Evolutionary conservation across 2,329 filamentous ascomycete species (phyloP), one percentile per base, ranked within the genome.

Genomic region (Hypoxylon sp.): DNA sequence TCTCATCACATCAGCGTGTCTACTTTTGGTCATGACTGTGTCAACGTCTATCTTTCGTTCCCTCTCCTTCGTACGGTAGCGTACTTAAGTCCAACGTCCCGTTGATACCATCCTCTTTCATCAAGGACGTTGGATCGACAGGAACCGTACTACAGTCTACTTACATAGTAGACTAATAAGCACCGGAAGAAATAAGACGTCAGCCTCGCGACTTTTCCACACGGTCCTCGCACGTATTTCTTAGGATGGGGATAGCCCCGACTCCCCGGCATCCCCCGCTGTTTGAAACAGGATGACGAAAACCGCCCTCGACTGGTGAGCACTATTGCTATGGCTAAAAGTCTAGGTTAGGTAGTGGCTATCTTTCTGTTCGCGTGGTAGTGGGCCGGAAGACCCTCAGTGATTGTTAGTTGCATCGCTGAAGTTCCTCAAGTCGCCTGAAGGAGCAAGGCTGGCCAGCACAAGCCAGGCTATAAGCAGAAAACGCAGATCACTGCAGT

Each of bases 211-310:
- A 37, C 20, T 19, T 62, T 64, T 41, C 48, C 50, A 55, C 37
- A 51, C 37, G 24, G 43, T 47, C 56, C 30, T 57, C 43, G 11
- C 47, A 11, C 15, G 34, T 44, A 32, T 43, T 52, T 15, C 22
- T 50, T 55, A 30, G 59, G 46, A 48, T n/a, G 17, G n/a, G 37
- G 37, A 17, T 43, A 41, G 54, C 51, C 28, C 62, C 63, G 62
- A 55, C 47, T 68, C 62, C 65, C 52, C 65, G 65, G 57, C 59
- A 55, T 50, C 22, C 58, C 57, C 60, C 57, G 56, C 47, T 49
- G 59, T 50, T 51, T 48, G 54, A 62, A 62, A 64, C 59, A 65
- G 41, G 39, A 66, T 68, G 65, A 66, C 59, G 65, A 68, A 62
- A 68, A 65, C 34, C 37, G n/a, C 56, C 62, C 28, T 54, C 49